Conservation (phyloP, 2,329 filamentous ascomycete genomes). For the Rosellinia necatrix region DNA sequence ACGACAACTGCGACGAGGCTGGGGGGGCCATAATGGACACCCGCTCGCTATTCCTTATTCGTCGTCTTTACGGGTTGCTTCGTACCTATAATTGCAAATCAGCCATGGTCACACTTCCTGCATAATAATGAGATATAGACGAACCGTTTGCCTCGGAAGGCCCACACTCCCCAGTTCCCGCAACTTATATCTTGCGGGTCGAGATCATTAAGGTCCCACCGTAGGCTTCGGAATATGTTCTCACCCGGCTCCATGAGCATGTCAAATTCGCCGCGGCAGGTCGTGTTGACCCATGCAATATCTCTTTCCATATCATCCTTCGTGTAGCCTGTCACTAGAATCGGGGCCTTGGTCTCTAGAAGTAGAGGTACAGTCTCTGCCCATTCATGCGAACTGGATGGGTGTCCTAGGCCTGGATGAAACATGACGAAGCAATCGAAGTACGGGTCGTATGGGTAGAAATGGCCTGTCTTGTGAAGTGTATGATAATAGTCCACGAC, state of each 20-base stretch:
- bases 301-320: slow-evolving; percentile 94
- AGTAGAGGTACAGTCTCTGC: slow-evolving; percentile 85
- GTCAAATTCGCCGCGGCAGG: slow-evolving; percentile 88
- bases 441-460: slow-evolving; percentile 95
- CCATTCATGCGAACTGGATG: slow-evolving; percentile 93
- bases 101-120: slow-evolving; percentile 33
- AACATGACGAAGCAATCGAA: slow-evolving; percentile 98
- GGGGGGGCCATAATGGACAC: background rate
- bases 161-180: slow-evolving; percentile 97
- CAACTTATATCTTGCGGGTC: slow-evolving; percentile 93
- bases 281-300: slow-evolving; percentile 85
- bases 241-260: slow-evolving; percentile 89
- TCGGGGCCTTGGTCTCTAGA: slow-evolving; percentile 92
- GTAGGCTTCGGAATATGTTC: slow-evolving; percentile 88
- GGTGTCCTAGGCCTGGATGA: slow-evolving; percentile 94
- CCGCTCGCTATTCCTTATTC: slow-evolving; percentile 24
- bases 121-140: slow-evolving; percentile 35
- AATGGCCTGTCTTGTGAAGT: slow-evolving; percentile 86
- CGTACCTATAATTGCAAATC: slow-evolving; percentile 55
- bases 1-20: background rate
- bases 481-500: slow-evolving; percentile 99
- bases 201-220: slow-evolving; percentile 96
- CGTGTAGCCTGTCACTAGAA: slow-evolving; percentile 94
- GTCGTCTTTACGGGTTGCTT: slow-evolving; percentile 62
- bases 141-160: slow-evolving; percentile 94